phyloP scores from a whole-genome alignment of 106 monocot genomes.

The Dioscorea dumetorum region DNA sequence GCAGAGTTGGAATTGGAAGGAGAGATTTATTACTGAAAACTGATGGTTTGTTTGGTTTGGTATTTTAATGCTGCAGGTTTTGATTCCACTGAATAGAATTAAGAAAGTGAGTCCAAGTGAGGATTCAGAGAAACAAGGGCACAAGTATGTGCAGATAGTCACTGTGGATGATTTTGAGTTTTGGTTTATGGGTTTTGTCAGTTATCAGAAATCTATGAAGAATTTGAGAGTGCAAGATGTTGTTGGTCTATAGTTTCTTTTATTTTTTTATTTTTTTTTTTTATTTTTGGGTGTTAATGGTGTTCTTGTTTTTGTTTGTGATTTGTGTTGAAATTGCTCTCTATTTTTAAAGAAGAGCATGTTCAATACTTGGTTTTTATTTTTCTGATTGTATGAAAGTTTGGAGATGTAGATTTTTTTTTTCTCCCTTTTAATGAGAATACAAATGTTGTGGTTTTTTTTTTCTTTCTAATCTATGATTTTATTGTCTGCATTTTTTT shows the following conservation, averaged over 20 bases:
- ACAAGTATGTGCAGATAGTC: constrained; percentile 59
- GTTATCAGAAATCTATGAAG: constrained; percentile 35
- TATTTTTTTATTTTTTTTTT: not conserved
- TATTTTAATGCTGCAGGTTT: constrained; percentile 24
- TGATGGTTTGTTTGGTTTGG: too few species aligned
- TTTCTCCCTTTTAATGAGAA: too few species aligned
- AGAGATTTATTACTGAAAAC: too few species aligned
- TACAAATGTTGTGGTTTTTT: too few species aligned
- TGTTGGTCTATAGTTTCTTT: not conserved
- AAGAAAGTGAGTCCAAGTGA: constrained; percentile 33
- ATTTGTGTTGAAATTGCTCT: too few species aligned
- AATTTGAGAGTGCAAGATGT: constrained; percentile 14
- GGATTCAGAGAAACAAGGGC: constrained; percentile 30
- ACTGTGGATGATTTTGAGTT: constrained; percentile 60
- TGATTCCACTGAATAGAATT: constrained; percentile 38
- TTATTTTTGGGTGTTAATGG: not conserved
- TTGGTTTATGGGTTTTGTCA: constrained; percentile 63
- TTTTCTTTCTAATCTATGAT: too few species aligned
- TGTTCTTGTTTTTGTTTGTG: not conserved
- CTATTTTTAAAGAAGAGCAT: too few species aligned
- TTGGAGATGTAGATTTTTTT: too few species aligned
- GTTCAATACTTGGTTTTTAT: too few species aligned
- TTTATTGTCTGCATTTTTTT: too few species aligned
- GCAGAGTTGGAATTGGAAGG: too few species aligned
- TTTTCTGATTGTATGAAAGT: too few species aligned